A percentile compares a stretch with the other conserved stretches of the same genome.
phyloP scores from a whole-genome alignment of 495 filamentous ascomycete species.

The Hypoxylon lenormandii region DNA sequence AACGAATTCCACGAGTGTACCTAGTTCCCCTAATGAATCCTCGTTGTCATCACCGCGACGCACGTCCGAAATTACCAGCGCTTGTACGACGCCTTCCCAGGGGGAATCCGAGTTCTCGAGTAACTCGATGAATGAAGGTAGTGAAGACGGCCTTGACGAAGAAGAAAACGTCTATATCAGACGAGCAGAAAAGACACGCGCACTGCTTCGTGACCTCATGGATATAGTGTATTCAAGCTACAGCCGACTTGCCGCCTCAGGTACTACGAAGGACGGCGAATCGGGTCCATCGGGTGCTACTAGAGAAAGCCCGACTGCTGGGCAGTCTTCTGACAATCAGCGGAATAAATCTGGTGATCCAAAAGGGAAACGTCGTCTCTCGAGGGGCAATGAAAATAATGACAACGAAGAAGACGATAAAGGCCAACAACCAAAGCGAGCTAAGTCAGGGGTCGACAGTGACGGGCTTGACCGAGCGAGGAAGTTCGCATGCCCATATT shows the following conservation, averaged over 20 bases:
- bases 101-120: neutral
- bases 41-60: neutral
- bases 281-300: neutral
- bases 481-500: conserved; percentile 6
- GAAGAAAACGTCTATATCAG: neutral
- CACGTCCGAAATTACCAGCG: neutral
- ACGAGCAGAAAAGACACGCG: neutral
- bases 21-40: neutral
- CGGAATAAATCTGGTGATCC: neutral
- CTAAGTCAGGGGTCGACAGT: neutral
- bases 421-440: conserved; percentile 3
- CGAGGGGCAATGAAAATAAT: neutral
- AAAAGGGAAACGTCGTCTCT: neutral
- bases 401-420: neutral
- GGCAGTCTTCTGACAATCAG: neutral
- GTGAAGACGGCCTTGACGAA: neutral
- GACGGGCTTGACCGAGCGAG: neutral
- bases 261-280: neutral
- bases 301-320: neutral
- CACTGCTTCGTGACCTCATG: conserved; percentile 1
- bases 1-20: neutral
- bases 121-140: conserved; percentile 1
- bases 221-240: neutral
- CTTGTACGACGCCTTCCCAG: neutral
- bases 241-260: neutral